A percentile compares a stretch with the other conserved stretches of the same genome.
Conservation (phyloP, 2,329 filamentous ascomycete species). For the Colletotrichum sp. region DNA sequence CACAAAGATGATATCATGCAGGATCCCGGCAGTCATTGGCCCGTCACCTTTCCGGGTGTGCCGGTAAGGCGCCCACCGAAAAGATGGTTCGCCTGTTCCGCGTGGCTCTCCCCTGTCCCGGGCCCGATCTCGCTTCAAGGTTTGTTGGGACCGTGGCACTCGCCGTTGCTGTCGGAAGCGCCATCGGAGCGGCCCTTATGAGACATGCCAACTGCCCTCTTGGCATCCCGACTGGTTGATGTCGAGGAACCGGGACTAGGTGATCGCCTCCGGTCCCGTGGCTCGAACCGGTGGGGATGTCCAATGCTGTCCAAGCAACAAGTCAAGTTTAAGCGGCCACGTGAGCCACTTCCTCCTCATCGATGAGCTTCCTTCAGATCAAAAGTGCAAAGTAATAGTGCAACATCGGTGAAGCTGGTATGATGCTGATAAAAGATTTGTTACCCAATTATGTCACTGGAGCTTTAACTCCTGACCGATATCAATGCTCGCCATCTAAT, state of each 20-base stretch:
- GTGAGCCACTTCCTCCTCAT: not conserved
- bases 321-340: not conserved
- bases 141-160: not conserved
- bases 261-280: not conserved
- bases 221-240: not conserved
- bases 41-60: not conserved
- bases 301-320: not conserved
- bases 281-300: not conserved
- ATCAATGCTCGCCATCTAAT: constrained; percentile 10
- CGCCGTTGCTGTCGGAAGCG: not conserved
- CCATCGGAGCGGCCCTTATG: not conserved
- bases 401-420: not conserved
- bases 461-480: constrained; percentile 1
- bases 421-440: not conserved
- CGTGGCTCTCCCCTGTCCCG: not conserved
- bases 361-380: not conserved
- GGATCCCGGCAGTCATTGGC: not conserved
- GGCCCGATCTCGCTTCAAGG: not conserved
- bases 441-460: not conserved
- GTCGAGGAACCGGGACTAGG: not conserved
- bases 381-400: not conserved
- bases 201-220: not conserved
- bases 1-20: not conserved
- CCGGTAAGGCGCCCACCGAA: constrained; percentile 11
- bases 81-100: not conserved